These are phyloP conservation scores for Coleophoma eucalyptorum DNA, from an alignment of 2,329 filamentous ascomycete species.

Conservation along the genomic window DNA sequence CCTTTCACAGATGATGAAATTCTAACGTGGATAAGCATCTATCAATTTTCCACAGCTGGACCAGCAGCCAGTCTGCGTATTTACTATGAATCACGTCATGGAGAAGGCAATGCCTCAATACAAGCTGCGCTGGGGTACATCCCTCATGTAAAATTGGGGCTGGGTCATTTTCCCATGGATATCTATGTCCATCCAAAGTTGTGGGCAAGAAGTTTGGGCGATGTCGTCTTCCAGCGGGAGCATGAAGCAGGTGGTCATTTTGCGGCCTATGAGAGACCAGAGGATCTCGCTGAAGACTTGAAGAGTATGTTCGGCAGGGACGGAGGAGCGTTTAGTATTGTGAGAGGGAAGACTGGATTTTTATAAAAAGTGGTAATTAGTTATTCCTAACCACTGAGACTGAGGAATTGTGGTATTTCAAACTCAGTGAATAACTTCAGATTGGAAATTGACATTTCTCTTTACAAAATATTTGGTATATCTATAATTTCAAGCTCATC, in stretches of 20 bases:
- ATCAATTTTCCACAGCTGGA: slow-evolving; percentile 67
- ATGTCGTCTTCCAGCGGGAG: slow-evolving; percentile 50
- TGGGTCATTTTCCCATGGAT: slow-evolving; percentile 56
- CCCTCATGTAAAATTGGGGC: slow-evolving; percentile 41
- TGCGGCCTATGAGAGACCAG: slow-evolving; percentile 53
- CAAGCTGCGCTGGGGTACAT: slow-evolving; percentile 2
- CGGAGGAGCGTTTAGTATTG: slow-evolving; percentile 35
- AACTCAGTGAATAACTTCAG: too few relatives aligned
- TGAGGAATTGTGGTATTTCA: too few relatives aligned
- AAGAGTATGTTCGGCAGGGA: slow-evolving; percentile 51
- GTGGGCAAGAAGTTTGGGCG: slow-evolving; percentile 53
- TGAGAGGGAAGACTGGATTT: slow-evolving; percentile 3
- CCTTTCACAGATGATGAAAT: slow-evolving; percentile 75
- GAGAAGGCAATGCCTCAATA: slow-evolving; percentile 6
- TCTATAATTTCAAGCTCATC: too few relatives aligned
- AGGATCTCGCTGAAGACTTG: slow-evolving; percentile 46
- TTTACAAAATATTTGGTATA: too few relatives aligned
- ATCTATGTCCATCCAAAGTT: slow-evolving; percentile 46
- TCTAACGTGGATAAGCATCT: slow-evolving; percentile 70
- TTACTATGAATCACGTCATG: slow-evolving; percentile 64
- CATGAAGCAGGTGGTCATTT: slow-evolving; percentile 42
- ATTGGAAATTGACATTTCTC: too few relatives aligned
- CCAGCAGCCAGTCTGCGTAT: slow-evolving; percentile 64
- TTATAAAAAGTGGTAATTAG: too few relatives aligned
- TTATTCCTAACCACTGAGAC: too few relatives aligned